phyloP scores from a whole-genome alignment of 1,284 basidiomycete species.

The Microbotryum silenes-acaulis region DNA sequence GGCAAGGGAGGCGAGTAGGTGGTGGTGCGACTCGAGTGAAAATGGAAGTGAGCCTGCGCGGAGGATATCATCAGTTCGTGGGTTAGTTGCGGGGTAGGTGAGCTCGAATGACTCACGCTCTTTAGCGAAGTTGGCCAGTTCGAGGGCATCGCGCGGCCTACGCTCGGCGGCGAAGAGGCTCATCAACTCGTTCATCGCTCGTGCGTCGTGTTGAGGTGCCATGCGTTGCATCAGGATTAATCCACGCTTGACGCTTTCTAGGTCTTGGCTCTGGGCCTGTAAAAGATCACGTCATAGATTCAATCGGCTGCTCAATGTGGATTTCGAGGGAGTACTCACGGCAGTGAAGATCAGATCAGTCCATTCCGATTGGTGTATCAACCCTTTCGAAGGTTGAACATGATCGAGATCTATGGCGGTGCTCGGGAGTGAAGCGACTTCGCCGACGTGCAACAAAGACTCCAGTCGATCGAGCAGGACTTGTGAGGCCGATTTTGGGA shows the following conservation, averaged over 20 bases:
- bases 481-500: background rate
- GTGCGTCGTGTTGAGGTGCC: slow-evolving; percentile 43
- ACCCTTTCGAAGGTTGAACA: slow-evolving; percentile 19
- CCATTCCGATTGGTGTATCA: slow-evolving; percentile 51
- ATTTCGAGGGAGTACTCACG: slow-evolving; percentile 34
- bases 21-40: slow-evolving; percentile 54
- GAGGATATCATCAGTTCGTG: slow-evolving; percentile 36
- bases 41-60: slow-evolving; percentile 54
- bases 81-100: slow-evolving; percentile 2
- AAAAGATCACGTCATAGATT: background rate
- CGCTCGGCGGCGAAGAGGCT: slow-evolving; percentile 49
- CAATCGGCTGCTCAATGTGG: too few species aligned
- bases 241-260: slow-evolving; percentile 35
- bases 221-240: slow-evolving; percentile 43
- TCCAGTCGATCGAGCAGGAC: slow-evolving; percentile 8
- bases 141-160: slow-evolving; percentile 45
- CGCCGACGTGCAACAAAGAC: background rate
- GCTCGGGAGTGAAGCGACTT: too few species aligned
- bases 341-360: slow-evolving; percentile 46
- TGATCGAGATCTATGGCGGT: background rate
- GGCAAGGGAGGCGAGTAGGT: slow-evolving; percentile 56
- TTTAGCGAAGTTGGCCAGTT: slow-evolving; percentile 45
- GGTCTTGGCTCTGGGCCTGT: slow-evolving; percentile 43
- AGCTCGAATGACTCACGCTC: slow-evolving; percentile 38
- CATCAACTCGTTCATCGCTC: slow-evolving; percentile 42